Evolutionary conservation across 331 rosid species (phyloP).

Genomic region (Cucumis variabilis): DNA sequence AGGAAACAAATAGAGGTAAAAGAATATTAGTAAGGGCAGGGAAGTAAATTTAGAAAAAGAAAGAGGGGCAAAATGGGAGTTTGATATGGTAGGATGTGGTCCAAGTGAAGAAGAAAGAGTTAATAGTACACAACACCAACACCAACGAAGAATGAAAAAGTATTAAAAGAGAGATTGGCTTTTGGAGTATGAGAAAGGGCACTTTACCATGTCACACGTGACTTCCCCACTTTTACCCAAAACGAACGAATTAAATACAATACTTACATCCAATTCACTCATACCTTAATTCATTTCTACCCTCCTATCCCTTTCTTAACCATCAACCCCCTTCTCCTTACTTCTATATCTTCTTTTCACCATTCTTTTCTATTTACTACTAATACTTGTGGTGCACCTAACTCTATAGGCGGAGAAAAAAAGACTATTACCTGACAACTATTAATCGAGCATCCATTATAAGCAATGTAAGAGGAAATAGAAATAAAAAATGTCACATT

Average conservation of each 20-base stretch:
- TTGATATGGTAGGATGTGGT: neutral
- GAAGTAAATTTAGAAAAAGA: neutral
- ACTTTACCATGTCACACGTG: neutral
- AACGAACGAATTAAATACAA: too few relatives aligned
- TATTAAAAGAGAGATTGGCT: neutral
- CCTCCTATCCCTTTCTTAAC: neutral
- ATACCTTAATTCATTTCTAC: neutral
- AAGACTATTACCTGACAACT: too few relatives aligned
- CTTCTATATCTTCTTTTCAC: too few relatives aligned
- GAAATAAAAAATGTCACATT: too few relatives aligned
- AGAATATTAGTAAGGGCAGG: neutral
- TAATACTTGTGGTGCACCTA: too few relatives aligned
- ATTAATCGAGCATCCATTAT: too few relatives aligned
- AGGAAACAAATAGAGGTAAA: too few relatives aligned
- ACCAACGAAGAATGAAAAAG: neutral
- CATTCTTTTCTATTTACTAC: too few relatives aligned
- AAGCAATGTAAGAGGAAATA: too few relatives aligned
- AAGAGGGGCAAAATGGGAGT: neutral
- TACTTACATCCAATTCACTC: neutral
- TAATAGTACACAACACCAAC: too few relatives aligned
- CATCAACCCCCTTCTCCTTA: neutral
- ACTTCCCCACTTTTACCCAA: neutral
- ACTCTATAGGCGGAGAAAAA: too few relatives aligned
- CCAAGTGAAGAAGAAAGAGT: neutral
- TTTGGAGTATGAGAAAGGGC: slow-evolving; percentile 7